Evolutionary conservation across 495 filamentous ascomycete genomes (phyloP).

Genomic region (Penicillium alfredii): DNA sequence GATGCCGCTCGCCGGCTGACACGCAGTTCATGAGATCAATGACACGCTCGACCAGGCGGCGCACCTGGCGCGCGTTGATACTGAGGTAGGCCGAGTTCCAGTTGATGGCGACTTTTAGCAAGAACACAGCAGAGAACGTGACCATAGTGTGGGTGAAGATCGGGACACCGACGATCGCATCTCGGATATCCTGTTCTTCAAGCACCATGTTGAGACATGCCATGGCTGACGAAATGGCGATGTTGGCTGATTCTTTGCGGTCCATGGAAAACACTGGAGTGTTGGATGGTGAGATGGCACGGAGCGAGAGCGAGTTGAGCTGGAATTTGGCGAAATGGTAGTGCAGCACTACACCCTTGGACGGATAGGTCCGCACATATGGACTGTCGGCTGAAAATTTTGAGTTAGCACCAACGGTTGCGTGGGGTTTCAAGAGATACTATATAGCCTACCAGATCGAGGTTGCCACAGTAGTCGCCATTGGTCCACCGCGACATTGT

Average conservation of each 20-base stretch:
- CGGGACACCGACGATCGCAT: constrained; percentile 54
- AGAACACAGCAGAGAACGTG: constrained; percentile 51
- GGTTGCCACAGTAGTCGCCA: constrained; percentile 54
- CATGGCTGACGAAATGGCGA: constrained; percentile 52
- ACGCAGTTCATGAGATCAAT: constrained; percentile 49
- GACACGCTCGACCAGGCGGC: constrained; percentile 42
- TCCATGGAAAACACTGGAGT: constrained; percentile 48
- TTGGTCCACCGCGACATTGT: constrained; percentile 50
- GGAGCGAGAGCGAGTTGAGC: constrained; percentile 52
- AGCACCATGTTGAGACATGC: constrained; percentile 50
- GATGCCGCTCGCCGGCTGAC: constrained; percentile 46
- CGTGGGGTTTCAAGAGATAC: background rate
- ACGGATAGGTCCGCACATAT: constrained; percentile 51
- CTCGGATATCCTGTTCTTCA: constrained; percentile 50
- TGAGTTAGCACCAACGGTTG: no score
- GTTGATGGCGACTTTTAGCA: constrained; percentile 51
- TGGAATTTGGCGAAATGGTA: constrained; percentile 58
- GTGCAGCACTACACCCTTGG: constrained; percentile 54
- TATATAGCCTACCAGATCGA: constrained; percentile 38
- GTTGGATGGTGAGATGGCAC: constrained; percentile 44
- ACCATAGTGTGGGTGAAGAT: constrained; percentile 61
- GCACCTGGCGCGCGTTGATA: constrained; percentile 40
- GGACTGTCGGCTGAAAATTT: constrained; percentile 43
- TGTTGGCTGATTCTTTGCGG: constrained; percentile 50
- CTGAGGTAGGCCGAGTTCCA: constrained; percentile 48